Conservation (phyloP, 2,329 filamentous ascomycete species). For the Paracamarosporium sp. region DNA sequence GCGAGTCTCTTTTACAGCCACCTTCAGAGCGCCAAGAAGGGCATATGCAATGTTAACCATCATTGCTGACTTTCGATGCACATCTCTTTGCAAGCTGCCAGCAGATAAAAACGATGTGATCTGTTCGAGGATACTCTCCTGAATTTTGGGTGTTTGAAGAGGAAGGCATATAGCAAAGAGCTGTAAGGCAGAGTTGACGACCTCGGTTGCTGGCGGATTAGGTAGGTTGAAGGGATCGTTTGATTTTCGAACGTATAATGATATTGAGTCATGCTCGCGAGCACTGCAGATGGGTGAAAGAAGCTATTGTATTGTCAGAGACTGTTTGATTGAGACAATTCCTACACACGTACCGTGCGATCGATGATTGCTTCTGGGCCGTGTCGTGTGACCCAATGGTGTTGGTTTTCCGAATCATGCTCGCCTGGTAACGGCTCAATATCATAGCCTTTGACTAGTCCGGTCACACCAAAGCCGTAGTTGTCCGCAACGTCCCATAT, state of each 20-base stretch:
- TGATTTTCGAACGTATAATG: slow-evolving; percentile 71
- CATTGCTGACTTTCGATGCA: slow-evolving; percentile 87
- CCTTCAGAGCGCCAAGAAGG: slow-evolving; percentile 79
- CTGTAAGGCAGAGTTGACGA: slow-evolving; percentile 92
- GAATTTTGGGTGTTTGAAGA: slow-evolving; percentile 86
- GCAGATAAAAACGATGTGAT: slow-evolving; percentile 88
- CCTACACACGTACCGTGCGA: slow-evolving; percentile 42
- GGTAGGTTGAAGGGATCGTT: slow-evolving; percentile 61
- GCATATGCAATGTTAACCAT: slow-evolving; percentile 88
- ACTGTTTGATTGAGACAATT: too few relatives aligned
- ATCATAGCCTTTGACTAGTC: slow-evolving; percentile 79
- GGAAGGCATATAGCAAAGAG: slow-evolving; percentile 92
- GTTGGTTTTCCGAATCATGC: slow-evolving; percentile 46
- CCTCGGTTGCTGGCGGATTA: slow-evolving; percentile 87
- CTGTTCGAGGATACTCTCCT: slow-evolving; percentile 95
- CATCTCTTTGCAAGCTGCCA: slow-evolving; percentile 79
- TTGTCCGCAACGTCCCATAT: slow-evolving; percentile 97
- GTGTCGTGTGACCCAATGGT: slow-evolving; percentile 61
- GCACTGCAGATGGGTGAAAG: slow-evolving; percentile 76
- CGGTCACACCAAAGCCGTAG: slow-evolving; percentile 90
- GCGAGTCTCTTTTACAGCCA: slow-evolving; percentile 80
- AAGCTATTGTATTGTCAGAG: slow-evolving; percentile 37
- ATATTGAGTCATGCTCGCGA: slow-evolving; percentile 86
- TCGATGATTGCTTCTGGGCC: slow-evolving; percentile 72
- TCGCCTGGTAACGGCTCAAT: slow-evolving; percentile 73